phyloP scores from a whole-genome alignment of 2,329 filamentous ascomycete species.

The Phoma sp. region DNA sequence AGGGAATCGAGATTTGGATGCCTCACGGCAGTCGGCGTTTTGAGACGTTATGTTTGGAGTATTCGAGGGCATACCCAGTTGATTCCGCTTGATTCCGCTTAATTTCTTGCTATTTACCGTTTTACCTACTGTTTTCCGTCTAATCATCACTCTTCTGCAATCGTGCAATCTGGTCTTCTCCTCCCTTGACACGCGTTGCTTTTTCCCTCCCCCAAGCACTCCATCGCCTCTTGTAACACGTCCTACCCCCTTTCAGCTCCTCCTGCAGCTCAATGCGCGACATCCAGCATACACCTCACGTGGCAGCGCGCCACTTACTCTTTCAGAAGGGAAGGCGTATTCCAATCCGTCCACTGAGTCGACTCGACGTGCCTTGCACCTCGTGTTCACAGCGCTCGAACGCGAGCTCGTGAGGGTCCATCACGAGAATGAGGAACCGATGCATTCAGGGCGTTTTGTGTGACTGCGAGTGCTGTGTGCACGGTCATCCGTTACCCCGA shows the following conservation, averaged over 20 bases:
- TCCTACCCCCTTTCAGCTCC: conserved; percentile 4
- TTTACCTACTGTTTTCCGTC: too few relatives aligned
- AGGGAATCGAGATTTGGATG: conserved; percentile 28
- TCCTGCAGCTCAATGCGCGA: conserved; percentile 7
- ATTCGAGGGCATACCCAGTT: conserved; percentile 20
- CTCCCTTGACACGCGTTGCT: background rate
- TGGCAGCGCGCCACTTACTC: conserved; percentile 5
- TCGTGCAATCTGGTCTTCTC: background rate
- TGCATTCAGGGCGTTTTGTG: background rate
- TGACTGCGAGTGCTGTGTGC: background rate
- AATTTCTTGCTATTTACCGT: too few relatives aligned
- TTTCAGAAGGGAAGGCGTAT: conserved; percentile 3
- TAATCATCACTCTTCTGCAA: background rate
- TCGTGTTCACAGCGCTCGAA: background rate
- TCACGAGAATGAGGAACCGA: background rate
- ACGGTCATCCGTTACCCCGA: background rate
- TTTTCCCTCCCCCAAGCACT: background rate
- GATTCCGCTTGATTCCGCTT: conserved; percentile 1
- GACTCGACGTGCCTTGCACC: background rate
- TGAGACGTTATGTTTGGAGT: conserved; percentile 18
- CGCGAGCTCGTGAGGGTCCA: background rate
- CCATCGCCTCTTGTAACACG: background rate
- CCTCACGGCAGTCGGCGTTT: conserved; percentile 42
- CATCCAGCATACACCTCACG: conserved; percentile 7
- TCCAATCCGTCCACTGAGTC: background rate